A percentile compares a stretch with the other conserved stretches of the same genome.
Conservation (phyloP, 2,329 filamentous ascomycete genomes). For the Sphaerostilbella broomeana region DNA sequence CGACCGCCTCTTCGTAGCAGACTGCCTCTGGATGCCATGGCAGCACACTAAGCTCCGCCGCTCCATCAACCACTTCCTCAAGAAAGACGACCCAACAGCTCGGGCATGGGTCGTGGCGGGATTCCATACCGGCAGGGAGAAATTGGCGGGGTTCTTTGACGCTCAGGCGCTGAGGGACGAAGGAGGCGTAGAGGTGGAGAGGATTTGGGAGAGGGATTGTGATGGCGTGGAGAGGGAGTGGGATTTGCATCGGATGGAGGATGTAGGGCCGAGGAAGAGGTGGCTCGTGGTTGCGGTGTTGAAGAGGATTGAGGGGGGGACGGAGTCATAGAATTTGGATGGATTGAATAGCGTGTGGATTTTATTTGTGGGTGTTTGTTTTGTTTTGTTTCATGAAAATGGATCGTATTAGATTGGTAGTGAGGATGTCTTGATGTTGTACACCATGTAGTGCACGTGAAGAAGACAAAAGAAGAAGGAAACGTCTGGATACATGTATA, state of each 20-base stretch:
- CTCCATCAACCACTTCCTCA: constrained; percentile 59
- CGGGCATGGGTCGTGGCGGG: constrained; percentile 61
- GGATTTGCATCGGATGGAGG: constrained; percentile 56
- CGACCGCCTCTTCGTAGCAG: constrained; percentile 60
- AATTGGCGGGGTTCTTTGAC: constrained; percentile 60
- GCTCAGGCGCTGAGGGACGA: constrained; percentile 33
- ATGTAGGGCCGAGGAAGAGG: constrained; percentile 56
- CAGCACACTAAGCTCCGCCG: constrained; percentile 60
- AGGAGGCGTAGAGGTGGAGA: constrained; percentile 53
- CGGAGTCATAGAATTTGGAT: no score
- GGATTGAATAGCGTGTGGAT: background rate
- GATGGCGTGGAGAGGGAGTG: constrained; percentile 57
- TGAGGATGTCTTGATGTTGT: no score
- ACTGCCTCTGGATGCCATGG: constrained; percentile 70
- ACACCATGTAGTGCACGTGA: no score
- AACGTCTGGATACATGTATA: no score
- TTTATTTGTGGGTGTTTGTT: background rate
- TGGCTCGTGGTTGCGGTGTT: constrained; percentile 61
- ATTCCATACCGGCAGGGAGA: constrained; percentile 64
- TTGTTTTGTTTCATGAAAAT: background rate
- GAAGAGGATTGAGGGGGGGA: constrained; percentile 26
- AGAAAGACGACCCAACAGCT: constrained; percentile 30
- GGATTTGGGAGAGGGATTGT: constrained; percentile 63
- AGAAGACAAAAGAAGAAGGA: no score
- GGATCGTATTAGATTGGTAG: background rate